These are phyloP conservation scores for Paralagenidium karlingii DNA, from an alignment of 352 stramenopile species.

Conservation along the genomic window DNA sequence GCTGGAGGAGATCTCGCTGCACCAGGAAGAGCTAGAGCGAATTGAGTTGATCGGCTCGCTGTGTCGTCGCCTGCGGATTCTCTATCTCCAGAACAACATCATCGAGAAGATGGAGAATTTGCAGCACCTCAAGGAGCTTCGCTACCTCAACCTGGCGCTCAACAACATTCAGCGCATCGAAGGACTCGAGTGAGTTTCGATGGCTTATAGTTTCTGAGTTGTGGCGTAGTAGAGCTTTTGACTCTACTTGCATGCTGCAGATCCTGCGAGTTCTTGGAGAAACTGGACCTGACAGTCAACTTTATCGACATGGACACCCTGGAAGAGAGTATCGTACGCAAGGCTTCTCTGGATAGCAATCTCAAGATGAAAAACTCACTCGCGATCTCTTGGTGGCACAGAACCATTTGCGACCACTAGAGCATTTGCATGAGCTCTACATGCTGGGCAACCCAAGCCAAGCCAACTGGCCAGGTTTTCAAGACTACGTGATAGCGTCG, in stretches of 20 bases:
- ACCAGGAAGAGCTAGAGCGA: slow-evolving; percentile 88
- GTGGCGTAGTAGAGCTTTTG: not conserved
- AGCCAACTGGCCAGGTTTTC: slow-evolving; percentile 58
- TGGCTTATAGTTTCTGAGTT: slow-evolving; percentile 9
- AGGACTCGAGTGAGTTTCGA: slow-evolving; percentile 44
- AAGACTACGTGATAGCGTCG: slow-evolving; percentile 75
- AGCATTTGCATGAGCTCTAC: slow-evolving; percentile 88
- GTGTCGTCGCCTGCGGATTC: slow-evolving; percentile 87
- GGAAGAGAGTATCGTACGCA: slow-evolving; percentile 61
- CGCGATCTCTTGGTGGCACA: slow-evolving; percentile 2
- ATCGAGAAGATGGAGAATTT: slow-evolving; percentile 89
- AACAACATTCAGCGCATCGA: slow-evolving; percentile 91
- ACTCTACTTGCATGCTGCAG: slow-evolving; percentile 6
- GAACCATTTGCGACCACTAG: slow-evolving; percentile 57
- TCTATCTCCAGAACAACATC: slow-evolving; percentile 96
- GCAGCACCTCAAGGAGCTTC: slow-evolving; percentile 87
- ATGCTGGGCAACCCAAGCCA: slow-evolving; percentile 90
- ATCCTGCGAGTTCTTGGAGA: slow-evolving; percentile 86
- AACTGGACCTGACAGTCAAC: slow-evolving; percentile 93
- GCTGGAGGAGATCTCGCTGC: slow-evolving; percentile 89
- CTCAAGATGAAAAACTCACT: not conserved
- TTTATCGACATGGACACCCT: slow-evolving; percentile 90
- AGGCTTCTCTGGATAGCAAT: not conserved
- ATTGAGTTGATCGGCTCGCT: slow-evolving; percentile 85
- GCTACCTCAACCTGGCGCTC: slow-evolving; percentile 93